Evolutionary conservation across 805 yeast genomes (phyloP), one percentile per base, ranked within the genome.

Genomic region (Pichia californica): DNA sequence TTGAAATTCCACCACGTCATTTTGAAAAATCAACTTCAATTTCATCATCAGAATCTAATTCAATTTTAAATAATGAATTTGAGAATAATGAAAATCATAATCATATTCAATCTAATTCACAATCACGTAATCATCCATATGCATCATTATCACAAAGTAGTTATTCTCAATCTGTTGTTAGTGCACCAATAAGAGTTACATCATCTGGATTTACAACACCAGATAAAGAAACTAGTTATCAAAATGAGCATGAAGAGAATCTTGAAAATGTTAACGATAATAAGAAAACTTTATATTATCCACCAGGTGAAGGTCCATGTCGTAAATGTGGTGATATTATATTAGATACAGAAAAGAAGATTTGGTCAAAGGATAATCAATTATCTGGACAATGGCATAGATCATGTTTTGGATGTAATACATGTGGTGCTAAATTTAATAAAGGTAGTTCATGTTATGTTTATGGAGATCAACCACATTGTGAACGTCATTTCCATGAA

Each of bases 321-420:
- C 77, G 97, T 45, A 70, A 74, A 28, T 91, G 98, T 66, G 61
- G 63, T 5, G 47, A 61, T 36, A 68, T 63, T n/a, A 79, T 89
- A 26, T 49, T 51, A 1, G 70, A 78, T 1, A 47, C 50, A 9
- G 62, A 60, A 40, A 86, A 82, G 56, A 71, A 93, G 0, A 83
- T 91, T 16, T 83, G 80, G 63, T 86, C 96, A n/a, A 83, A 81
- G 52, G 85, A 84, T 43, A 84, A 81, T n/a, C 88, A 81, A 55
- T 66, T 84, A 36, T 75, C 87, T 1, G 98, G 97, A 0, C 91
- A 88, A 59, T 93, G 98, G 98, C 99, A 93, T 59, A 72, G 94
- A 31, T 63, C 70, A 14, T 93, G 99, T 59, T 91, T 93, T 68
- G 67, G 68, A 13, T 93, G 99, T 67, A 64, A 70, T 16, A 62